Conservation (phyloP, 2,329 filamentous ascomycete genomes). For the Lecanoromycetidae sp. region DNA sequence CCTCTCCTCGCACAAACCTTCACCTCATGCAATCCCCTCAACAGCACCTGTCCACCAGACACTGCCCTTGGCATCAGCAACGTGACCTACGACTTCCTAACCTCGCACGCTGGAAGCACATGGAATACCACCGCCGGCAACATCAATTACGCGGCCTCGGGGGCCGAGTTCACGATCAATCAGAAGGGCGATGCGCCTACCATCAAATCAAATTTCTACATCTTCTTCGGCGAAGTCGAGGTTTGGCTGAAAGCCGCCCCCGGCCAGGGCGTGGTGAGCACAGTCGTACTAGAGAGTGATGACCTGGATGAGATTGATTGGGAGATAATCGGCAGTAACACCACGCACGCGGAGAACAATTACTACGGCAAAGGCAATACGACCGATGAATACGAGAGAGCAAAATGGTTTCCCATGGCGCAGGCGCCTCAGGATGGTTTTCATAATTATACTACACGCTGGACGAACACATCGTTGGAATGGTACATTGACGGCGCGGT, state of each 20-base stretch:
- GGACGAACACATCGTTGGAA: constrained; percentile 45
- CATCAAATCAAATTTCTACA: constrained; percentile 66
- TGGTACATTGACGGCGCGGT: constrained; percentile 59
- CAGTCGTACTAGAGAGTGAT: constrained; percentile 68
- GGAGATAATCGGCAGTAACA: constrained; percentile 63
- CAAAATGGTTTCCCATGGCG: constrained; percentile 23
- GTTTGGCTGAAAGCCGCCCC: constrained; percentile 63
- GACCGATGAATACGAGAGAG: constrained; percentile 26
- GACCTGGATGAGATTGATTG: constrained; percentile 82
- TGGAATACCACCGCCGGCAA: constrained; percentile 45
- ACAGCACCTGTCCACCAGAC: constrained; percentile 39
- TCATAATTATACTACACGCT: constrained; percentile 39
- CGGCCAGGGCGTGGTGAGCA: constrained; percentile 63
- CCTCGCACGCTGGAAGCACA: constrained; percentile 31
- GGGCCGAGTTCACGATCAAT: constrained; percentile 59
- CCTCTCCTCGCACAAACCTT: constrained; percentile 57
- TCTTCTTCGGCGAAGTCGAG: constrained; percentile 74
- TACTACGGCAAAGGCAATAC: constrained; percentile 66
- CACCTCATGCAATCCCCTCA: constrained; percentile 65
- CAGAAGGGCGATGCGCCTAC: constrained; percentile 66
- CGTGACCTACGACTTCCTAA: constrained; percentile 49
- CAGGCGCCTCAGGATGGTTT: constrained; percentile 5
- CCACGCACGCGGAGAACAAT: constrained; percentile 54
- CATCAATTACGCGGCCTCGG: constrained; percentile 50
- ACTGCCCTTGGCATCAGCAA: constrained; percentile 30